A percentile compares a stretch with the other conserved stretches of the same genome.
These are phyloP conservation scores for Phytophthora megakarya DNA, from an alignment of 352 stramenopile species.

Conservation along the genomic window DNA sequence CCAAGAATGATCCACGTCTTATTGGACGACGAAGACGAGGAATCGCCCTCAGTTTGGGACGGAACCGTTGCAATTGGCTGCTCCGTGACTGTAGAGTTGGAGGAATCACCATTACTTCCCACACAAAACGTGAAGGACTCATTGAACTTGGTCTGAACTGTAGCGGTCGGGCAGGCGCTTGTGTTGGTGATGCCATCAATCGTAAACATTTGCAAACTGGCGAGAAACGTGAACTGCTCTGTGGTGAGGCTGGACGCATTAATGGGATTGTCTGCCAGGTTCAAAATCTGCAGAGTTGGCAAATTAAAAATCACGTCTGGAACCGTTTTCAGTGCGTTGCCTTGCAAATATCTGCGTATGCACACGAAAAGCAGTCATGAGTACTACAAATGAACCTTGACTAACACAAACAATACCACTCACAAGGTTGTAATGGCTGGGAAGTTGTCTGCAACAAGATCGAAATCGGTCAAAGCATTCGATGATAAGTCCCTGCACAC, in stretches of 20 bases:
- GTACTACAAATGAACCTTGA: not conserved
- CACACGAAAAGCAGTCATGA: not conserved
- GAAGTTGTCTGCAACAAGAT: constrained; percentile 42
- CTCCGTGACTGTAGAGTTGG: constrained; percentile 29
- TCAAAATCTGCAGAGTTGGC: constrained; percentile 51
- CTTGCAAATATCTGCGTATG: constrained; percentile 43
- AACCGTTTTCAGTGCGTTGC: constrained; percentile 52
- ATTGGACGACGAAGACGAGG: constrained; percentile 35
- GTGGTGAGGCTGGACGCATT: constrained; percentile 53
- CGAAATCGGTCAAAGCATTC: constrained; percentile 48
- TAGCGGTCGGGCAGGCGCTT: constrained; percentile 49
- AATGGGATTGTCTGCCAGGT: constrained; percentile 54
- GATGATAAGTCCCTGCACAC: constrained; percentile 46
- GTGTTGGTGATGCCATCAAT: constrained; percentile 62
- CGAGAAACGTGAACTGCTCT: constrained; percentile 61
- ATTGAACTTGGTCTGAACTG: constrained; percentile 51
- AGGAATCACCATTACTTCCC: constrained; percentile 10
- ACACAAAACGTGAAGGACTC: constrained; percentile 68
- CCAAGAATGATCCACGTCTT: constrained; percentile 58
- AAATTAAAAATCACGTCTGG: constrained; percentile 65
- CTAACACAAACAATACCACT: constrained; percentile 15
- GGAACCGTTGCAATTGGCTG: constrained; percentile 25
- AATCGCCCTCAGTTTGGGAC: constrained; percentile 13
- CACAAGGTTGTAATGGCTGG: constrained; percentile 53
- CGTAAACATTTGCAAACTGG: constrained; percentile 48